A percentile compares a stretch with the other conserved stretches of the same genome.
Conservation (phyloP, 352 stramenopile species). For the Halophytophthora polymorphica region DNA sequence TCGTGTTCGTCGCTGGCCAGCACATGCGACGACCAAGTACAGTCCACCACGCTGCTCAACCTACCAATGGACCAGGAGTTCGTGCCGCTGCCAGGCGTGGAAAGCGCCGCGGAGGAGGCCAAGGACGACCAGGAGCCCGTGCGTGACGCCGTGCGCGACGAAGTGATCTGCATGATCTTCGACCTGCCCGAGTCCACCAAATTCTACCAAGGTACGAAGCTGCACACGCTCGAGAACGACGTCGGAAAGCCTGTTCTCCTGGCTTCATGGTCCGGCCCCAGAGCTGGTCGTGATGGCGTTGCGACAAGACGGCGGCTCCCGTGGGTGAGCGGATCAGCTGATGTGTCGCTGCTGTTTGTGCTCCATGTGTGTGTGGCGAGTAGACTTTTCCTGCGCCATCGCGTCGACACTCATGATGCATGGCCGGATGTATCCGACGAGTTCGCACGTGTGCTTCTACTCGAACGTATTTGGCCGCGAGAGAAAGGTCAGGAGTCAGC, state of each 20-base stretch:
- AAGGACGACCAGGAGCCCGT: constrained; percentile 24
- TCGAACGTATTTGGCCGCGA: constrained; percentile 86
- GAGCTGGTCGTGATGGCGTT: no score
- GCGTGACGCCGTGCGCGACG: constrained; percentile 61
- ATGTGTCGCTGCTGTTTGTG: constrained; percentile 4
- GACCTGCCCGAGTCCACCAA: constrained; percentile 64
- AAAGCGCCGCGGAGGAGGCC: constrained; percentile 17
- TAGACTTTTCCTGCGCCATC: constrained; percentile 85
- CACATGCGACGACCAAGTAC: constrained; percentile 11
- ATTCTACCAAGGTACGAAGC: constrained; percentile 67
- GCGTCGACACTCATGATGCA: constrained; percentile 80
- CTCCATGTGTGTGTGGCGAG: constrained; percentile 2
- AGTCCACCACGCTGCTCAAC: constrained; percentile 16
- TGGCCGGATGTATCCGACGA: constrained; percentile 86
- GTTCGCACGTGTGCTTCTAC: constrained; percentile 83
- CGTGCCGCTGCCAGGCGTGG: constrained; percentile 25
- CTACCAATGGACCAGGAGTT: constrained; percentile 49
- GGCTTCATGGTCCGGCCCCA: no score
- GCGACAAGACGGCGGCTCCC: no score
- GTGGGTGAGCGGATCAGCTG: background rate
- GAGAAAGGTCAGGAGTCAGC: constrained; percentile 55
- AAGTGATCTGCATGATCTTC: constrained; percentile 88
- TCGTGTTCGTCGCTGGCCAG: constrained; percentile 17
- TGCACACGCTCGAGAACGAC: no score
- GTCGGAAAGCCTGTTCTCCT: no score